A percentile compares a stretch with the other conserved stretches of the same genome.
Evolutionary conservation across 2,329 filamentous ascomycete species (phyloP).

Genomic region (Trichoderma brevicompactum): DNA sequence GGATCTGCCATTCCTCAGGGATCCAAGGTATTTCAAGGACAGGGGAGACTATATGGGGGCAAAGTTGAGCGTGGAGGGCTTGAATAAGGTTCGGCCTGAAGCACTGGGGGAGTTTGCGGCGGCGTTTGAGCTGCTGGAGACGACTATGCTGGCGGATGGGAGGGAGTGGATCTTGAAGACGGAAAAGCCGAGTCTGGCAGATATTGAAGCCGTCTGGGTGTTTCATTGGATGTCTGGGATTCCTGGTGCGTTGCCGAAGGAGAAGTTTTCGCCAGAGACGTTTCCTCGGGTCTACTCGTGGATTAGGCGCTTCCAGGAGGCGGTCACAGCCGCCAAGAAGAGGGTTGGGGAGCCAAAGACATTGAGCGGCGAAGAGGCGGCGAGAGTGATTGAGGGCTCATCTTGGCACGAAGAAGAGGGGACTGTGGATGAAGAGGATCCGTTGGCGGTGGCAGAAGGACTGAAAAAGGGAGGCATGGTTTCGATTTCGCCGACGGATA

Average conservation of each 20-base stretch:
- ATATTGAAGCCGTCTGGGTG: slow-evolving; percentile 71
- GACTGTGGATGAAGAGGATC: slow-evolving; percentile 55
- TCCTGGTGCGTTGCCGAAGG: slow-evolving; percentile 57
- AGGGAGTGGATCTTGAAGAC: slow-evolving; percentile 65
- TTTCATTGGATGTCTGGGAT: slow-evolving; percentile 67
- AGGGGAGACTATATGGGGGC: slow-evolving; percentile 46
- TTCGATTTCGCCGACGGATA: slow-evolving; percentile 65
- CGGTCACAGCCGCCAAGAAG: slow-evolving; percentile 49
- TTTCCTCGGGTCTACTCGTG: slow-evolving; percentile 68
- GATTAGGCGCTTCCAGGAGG: slow-evolving; percentile 63
- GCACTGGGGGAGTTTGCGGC: slow-evolving; percentile 59
- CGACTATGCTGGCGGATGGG: slow-evolving; percentile 66
- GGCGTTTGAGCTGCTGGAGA: slow-evolving; percentile 64
- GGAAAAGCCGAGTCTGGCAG: slow-evolving; percentile 59
- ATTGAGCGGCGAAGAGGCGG: slow-evolving; percentile 60
- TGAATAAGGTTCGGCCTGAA: slow-evolving; percentile 51
- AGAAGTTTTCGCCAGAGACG: slow-evolving; percentile 53
- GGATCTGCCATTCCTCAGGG: slow-evolving; percentile 56
- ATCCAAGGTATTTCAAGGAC: slow-evolving; percentile 65
- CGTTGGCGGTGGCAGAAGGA: slow-evolving; percentile 48
- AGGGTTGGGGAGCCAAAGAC: slow-evolving; percentile 43
- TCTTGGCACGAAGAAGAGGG: slow-evolving; percentile 51
- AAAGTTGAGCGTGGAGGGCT: slow-evolving; percentile 35
- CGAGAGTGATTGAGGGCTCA: slow-evolving; percentile 50
- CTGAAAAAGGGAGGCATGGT: slow-evolving; percentile 60